Conservation (phyloP, 768 basidiomycete genomes). For the Scleroderma citrinum region DNA sequence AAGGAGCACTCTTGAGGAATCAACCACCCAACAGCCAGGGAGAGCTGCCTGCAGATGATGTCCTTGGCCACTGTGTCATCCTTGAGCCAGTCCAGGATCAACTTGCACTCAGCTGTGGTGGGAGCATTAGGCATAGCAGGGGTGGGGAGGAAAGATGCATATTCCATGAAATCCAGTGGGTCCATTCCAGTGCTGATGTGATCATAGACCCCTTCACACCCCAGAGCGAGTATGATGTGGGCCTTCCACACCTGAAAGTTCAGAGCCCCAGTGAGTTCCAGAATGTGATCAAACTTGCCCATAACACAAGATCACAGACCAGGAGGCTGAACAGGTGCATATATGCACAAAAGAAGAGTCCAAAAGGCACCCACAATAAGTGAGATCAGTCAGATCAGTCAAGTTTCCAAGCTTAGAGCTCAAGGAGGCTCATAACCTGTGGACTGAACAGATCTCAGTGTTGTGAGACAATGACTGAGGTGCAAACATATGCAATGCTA, state of each 20-base stretch:
- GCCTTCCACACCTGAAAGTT: conserved; percentile 1
- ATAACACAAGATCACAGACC: not conserved
- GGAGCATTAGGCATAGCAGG: not conserved
- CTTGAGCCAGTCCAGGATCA: conserved; percentile 1
- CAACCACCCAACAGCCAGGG: fast-evolving
- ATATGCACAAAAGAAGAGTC: no score
- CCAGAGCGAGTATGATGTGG: not conserved
- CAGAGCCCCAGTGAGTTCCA: not conserved
- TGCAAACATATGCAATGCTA: no score
- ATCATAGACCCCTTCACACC: not conserved
- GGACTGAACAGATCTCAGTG: no score
- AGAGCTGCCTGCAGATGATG: not conserved
- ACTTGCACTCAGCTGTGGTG: not conserved
- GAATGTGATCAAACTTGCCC: conserved; percentile 11
- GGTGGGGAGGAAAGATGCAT: not conserved
- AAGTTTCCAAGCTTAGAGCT: no score
- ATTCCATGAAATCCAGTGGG: not conserved
- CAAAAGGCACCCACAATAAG: no score
- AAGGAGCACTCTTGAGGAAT: not conserved
- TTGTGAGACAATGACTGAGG: no score
- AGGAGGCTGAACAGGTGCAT: not conserved
- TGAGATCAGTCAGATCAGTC: no score
- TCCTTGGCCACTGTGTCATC: not conserved
- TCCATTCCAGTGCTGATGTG: conserved; percentile 1
- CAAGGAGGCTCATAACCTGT: no score